These are phyloP conservation scores for Excoecaria agallocha DNA, from an alignment of 345 rosid genomes.

Conservation along the genomic window DNA sequence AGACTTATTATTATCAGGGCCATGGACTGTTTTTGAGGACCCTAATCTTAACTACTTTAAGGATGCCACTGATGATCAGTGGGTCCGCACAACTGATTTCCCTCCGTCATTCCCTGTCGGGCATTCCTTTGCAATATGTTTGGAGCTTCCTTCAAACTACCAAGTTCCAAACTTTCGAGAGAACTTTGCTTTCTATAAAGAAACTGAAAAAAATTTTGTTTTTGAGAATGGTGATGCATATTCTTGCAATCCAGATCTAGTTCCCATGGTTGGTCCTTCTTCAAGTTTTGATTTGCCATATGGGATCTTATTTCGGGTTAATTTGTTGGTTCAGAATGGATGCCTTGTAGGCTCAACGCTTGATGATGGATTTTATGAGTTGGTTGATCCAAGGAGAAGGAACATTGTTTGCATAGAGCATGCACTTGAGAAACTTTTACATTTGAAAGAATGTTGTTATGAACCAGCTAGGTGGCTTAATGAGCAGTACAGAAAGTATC, in stretches of 20 bases:
- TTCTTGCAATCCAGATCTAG: constrained; percentile 39
- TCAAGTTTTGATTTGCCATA: constrained; percentile 39
- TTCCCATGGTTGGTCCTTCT: constrained; percentile 52
- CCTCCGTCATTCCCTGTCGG: constrained; percentile 45
- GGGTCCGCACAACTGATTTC: constrained; percentile 52
- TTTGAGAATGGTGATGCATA: constrained; percentile 34
- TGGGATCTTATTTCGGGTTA: constrained; percentile 48
- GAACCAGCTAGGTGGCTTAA: constrained; percentile 52
- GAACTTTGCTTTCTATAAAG: constrained; percentile 39
- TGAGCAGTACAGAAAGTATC: constrained; percentile 38
- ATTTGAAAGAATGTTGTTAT: constrained; percentile 55
- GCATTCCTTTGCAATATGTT: constrained; percentile 48
- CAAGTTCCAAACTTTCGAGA: constrained; percentile 43
- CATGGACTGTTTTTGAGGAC: constrained; percentile 20
- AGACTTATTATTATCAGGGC: constrained; percentile 19
- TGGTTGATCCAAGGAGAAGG: constrained; percentile 39
- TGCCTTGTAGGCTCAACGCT: constrained; percentile 47
- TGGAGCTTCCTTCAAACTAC: constrained; percentile 34
- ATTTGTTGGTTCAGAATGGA: constrained; percentile 56
- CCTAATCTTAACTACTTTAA: constrained; percentile 36
- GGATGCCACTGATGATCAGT: constrained; percentile 45
- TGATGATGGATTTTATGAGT: constrained; percentile 40
- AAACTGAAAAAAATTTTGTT: constrained; percentile 27
- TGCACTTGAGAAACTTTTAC: constrained; percentile 48
- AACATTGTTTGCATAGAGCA: constrained; percentile 28